Base-by-base conservation (phyloP, 192 early-diverging fungal species). In the Diversispora eburnea region DNA sequence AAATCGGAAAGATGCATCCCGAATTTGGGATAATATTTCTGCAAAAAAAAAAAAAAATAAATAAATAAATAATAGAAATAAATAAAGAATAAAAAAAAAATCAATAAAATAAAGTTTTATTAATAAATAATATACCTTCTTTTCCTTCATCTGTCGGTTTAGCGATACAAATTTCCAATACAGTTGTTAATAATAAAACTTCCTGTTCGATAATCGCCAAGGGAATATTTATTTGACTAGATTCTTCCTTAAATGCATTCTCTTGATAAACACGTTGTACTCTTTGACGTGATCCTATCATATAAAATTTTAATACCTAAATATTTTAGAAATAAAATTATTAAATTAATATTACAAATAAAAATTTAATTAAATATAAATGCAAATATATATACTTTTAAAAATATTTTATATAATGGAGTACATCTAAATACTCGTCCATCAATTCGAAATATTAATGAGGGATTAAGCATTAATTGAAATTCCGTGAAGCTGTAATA, bases 371-470 rank as follows among this genome's bases (percentile, higher is more conserved):
- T 33, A 51, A 77, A 56, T 71, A 3, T 33, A 54, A 22, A 6
- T 22, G 1, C 25, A 33, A 2, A 33, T 33, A 33, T 46, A 56
- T 56, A 54, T 76, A 83, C 81, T 48, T 78, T 70, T 51, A 83
- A 20, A 45, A 80, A 84, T 17, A 85, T 65, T 7, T 72, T 68
- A 25, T 82, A 79, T n/a, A 85, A 72, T 61, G 78, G 78, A 15
- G 81, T 75, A 12, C 83, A 88, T 62, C 81, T 69, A 55, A 91
- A 86, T 42, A 91, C 77, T 41, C 79, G 75, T 3, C 81, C 20
- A 75, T 89, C 87, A 56, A 78, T 77, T 45, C 83, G 79, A 19
- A 91, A 85, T 19, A 91, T 17, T 9, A 85, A 67, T 9, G 88
- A 64, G 12, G 89, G 89, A 45, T 89, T 82, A 45, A 87, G 77